A percentile compares a stretch with the other conserved stretches of the same genome.
phyloP scores from a whole-genome alignment of 2,329 filamentous ascomycete genomes.

The Ceratocystis cacaofunesta region DNA sequence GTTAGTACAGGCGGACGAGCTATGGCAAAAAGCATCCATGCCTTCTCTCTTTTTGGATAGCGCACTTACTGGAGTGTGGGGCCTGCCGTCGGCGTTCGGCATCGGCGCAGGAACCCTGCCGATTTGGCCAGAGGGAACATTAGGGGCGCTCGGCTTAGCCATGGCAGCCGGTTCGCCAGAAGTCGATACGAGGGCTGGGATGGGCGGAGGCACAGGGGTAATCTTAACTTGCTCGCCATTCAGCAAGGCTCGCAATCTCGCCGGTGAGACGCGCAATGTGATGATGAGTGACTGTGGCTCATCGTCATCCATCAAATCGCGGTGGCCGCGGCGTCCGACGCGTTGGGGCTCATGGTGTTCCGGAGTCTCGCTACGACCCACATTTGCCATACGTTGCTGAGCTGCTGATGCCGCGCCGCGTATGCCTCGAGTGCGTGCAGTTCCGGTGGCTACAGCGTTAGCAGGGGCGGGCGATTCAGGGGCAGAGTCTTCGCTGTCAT shows the following conservation, averaged over 20 bases:
- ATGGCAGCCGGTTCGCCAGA: neutral
- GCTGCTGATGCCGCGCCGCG: slow-evolving; percentile 76
- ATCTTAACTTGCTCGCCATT: slow-evolving; percentile 30
- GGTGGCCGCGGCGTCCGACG: slow-evolving; percentile 44
- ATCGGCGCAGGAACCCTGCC: slow-evolving; percentile 56
- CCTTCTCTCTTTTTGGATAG: neutral
- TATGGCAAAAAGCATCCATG: neutral
- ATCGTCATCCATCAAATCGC: slow-evolving; percentile 64
- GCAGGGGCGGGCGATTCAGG: slow-evolving; percentile 66
- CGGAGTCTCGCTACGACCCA: slow-evolving; percentile 77
- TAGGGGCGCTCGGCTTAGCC: slow-evolving; percentile 17
- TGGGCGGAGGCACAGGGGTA: slow-evolving; percentile 18
- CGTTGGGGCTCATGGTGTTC: slow-evolving; percentile 62
- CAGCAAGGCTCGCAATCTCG: slow-evolving; percentile 54
- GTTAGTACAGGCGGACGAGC: neutral
- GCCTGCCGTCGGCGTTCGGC: slow-evolving; percentile 39
- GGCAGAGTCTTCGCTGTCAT: slow-evolving; percentile 77
- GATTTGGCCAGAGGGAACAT: slow-evolving; percentile 37
- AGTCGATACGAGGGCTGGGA: slow-evolving; percentile 5
- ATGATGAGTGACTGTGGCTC: slow-evolving; percentile 57
- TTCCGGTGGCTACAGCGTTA: slow-evolving; percentile 50
- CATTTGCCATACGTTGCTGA: slow-evolving; percentile 70
- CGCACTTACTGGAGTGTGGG: slow-evolving; percentile 45
- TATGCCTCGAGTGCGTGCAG: slow-evolving; percentile 74
- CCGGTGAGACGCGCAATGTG: slow-evolving; percentile 56